A percentile compares a stretch with the other conserved stretches of the same genome.
phyloP scores from a whole-genome alignment of 345 rosid species.

The Eucalyptus leucophloia region DNA sequence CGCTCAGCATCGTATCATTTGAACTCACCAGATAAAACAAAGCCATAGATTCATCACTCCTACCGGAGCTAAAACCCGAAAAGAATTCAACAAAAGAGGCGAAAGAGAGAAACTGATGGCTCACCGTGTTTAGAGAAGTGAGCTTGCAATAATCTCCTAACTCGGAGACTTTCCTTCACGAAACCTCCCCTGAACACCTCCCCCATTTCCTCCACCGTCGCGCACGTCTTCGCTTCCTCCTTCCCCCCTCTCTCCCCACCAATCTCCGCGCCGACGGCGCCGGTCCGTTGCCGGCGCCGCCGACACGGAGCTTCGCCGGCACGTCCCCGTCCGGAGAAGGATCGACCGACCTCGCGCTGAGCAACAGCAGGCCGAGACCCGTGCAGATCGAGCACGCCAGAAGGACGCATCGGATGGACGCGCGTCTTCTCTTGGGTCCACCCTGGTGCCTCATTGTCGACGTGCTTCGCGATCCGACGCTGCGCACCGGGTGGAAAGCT shows the following conservation, averaged over 20 bases:
- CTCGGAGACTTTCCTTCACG: conserved; percentile 52
- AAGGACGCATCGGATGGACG: conserved; percentile 23
- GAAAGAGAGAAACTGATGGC: background rate
- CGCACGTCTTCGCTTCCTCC: conserved; percentile 23
- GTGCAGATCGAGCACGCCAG: conserved; percentile 20
- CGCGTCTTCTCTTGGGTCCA: conserved; percentile 34
- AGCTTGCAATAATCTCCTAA: conserved; percentile 35
- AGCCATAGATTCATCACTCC: background rate
- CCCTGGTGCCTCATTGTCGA: background rate
- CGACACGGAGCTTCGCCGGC: background rate
- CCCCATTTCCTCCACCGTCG: conserved; percentile 97
- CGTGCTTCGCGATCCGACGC: background rate
- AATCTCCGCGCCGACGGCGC: background rate
- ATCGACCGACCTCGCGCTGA: conserved; percentile 48
- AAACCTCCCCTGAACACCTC: conserved; percentile 40
- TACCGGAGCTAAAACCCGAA: background rate
- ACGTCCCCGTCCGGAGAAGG: conserved; percentile 3
- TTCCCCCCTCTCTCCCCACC: background rate
- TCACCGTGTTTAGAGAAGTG: conserved; percentile 63
- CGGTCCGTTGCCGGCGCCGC: background rate
- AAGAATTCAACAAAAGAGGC: background rate
- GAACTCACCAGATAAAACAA: background rate
- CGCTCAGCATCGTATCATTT: background rate
- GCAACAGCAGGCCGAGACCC: conserved; percentile 33
- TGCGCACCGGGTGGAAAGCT: background rate